Base-by-base conservation (phyloP, 495 filamentous ascomycete genomes). In the Parathielavia hyrcaniae region DNA sequence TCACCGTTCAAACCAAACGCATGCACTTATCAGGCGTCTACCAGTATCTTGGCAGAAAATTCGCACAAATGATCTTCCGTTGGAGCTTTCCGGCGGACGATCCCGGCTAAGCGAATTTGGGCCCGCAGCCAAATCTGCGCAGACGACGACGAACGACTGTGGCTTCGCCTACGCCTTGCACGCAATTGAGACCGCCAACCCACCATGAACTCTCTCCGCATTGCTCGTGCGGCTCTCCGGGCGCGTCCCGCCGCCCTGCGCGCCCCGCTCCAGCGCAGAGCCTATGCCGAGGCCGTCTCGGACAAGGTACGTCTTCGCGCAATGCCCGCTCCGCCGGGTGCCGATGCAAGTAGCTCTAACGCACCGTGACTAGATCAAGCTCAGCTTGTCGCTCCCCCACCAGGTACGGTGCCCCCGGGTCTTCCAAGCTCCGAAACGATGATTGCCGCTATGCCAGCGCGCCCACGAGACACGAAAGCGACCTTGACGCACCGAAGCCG, bases 341-440 rank as follows among this genome's bases (percentile, higher is more conserved):
- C 43, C n/a, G 43, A 51, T 22, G 35, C 40, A 30, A 49, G 57
- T 23, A 34, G 46, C 26, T 50, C 63, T 65, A 69, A 65, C 62
- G 44, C 8, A 22, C 34, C 2, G 32, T 17, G 38, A 62, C 81
- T 86, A 97, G 85, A 95, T 99, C 83, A 90, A 93, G 83, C 83
- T 99, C 75, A 93, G 89, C 78, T 83, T 99, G 79, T 83, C 88
- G 71, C 87, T 99, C 61, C 93, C 93, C 78, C 95, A 97, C 78
- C 90, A 97, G 90, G 93, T 98, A 87, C 72, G 87, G 59, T 46
- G 41, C 23, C 55, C 57, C 22, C 20, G 50, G 16, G 43, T 39
- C 10, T 39, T 22, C 14, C 39, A 51, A 7, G 47, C 7, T 30
- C 9, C 38, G 4, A 19, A 17, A 36, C 41, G 32, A 47, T 35